A percentile compares a stretch with the other conserved stretches of the same genome.
phyloP scores from a whole-genome alignment of 2,329 filamentous ascomycete species.

The Trichothecium sympodiale region DNA sequence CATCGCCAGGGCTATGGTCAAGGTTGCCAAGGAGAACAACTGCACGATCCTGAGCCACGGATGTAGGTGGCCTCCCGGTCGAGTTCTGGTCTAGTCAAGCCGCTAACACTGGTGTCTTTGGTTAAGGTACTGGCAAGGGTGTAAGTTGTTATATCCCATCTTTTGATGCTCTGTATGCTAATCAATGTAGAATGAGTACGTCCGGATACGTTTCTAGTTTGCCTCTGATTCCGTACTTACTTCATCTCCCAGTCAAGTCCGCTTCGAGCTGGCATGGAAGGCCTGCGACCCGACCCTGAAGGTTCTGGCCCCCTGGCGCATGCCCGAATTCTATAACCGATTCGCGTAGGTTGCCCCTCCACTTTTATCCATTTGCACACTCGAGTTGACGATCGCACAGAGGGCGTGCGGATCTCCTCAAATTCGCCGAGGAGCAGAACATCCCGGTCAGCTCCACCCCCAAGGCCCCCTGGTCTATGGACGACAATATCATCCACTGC shows the following conservation, averaged over 20 bases:
- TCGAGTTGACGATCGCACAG: constrained; percentile 8
- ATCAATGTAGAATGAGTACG: constrained; percentile 3
- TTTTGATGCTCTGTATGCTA: background rate
- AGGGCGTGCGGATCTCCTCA: constrained; percentile 56
- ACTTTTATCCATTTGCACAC: background rate
- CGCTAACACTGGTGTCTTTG: constrained; percentile 6
- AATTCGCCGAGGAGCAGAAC: constrained; percentile 54
- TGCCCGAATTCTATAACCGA: constrained; percentile 56
- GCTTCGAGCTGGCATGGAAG: constrained; percentile 23
- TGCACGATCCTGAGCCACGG: constrained; percentile 31
- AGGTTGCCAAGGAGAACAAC: constrained; percentile 20
- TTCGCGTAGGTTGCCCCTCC: constrained; percentile 34
- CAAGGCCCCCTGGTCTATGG: constrained; percentile 57
- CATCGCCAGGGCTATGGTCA: constrained; percentile 52
- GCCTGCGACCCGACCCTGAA: constrained; percentile 49
- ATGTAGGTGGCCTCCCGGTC: constrained; percentile 18
- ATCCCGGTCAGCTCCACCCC: constrained; percentile 66
- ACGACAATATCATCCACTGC: constrained; percentile 33
- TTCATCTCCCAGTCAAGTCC: constrained; percentile 15
- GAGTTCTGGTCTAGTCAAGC: too few relatives aligned
- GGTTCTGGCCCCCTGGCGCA: constrained; percentile 61
- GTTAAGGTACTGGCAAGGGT: constrained; percentile 7
- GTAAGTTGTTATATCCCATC: constrained; percentile 3
- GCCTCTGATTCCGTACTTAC: background rate
- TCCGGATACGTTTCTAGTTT: background rate